Evolutionary conservation across 1,284 basidiomycete genomes (phyloP).

Genomic region (Irpex sp.): DNA sequence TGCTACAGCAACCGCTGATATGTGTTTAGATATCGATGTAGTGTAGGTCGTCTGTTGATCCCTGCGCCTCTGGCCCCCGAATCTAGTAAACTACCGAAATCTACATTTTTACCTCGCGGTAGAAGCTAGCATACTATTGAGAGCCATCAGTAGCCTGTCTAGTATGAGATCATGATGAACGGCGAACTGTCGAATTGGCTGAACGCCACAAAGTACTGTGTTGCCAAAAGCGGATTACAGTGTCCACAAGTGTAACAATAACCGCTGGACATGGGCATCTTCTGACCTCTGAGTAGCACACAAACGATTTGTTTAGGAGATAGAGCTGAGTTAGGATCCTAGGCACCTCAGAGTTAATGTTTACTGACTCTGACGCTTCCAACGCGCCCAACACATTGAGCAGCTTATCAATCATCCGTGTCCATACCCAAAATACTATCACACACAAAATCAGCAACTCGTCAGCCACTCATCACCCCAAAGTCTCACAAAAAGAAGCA

Average conservation of each 20-base stretch:
- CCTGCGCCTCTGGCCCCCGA: neutral
- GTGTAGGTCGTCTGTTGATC: no score
- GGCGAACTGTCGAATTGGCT: neutral
- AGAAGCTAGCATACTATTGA: conserved; percentile 13
- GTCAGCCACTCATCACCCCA: no score
- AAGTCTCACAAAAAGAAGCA: no score
- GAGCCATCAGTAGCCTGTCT: neutral
- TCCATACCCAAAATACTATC: conserved; percentile 13
- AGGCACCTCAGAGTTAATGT: no score
- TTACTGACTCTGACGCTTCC: neutral
- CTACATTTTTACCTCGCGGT: conserved; percentile 12
- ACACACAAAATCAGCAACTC: neutral
- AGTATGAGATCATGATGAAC: no score
- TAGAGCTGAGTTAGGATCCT: no score
- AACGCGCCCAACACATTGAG: neutral
- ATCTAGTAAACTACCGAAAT: neutral
- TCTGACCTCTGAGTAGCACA: no score
- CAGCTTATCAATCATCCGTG: conserved; percentile 3
- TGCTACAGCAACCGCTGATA: no score
- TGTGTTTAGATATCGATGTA: no score
- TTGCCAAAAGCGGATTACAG: neutral
- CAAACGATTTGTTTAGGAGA: no score
- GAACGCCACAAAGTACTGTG: neutral
- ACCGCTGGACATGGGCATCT: no score
- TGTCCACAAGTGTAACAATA: no score